A percentile compares a stretch with the other conserved stretches of the same genome.
phyloP scores from a whole-genome alignment of 1,284 basidiomycete genomes.

The Irpex sp. region DNA sequence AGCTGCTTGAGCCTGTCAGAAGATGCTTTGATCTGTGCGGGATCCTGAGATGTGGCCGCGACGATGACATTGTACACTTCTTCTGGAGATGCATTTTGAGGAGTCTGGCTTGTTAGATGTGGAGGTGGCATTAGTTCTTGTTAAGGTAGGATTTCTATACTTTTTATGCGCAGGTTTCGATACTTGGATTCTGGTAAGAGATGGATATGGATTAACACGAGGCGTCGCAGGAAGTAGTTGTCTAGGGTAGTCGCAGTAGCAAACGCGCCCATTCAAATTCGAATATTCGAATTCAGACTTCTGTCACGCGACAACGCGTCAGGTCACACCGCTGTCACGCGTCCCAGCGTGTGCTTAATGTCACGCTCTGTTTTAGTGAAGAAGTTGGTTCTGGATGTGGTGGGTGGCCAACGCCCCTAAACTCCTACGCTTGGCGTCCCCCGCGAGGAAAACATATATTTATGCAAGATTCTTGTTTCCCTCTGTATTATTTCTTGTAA shows the following conservation, averaged over 20 bases:
- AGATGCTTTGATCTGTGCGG: conserved; percentile 52
- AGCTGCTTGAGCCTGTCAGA: conserved; percentile 62
- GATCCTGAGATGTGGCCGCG: conserved; percentile 70
- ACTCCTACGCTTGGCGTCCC: not conserved
- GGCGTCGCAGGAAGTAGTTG: not conserved
- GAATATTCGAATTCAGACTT: too few relatives aligned
- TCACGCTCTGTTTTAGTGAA: not conserved
- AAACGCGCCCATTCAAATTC: not conserved
- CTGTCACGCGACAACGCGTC: not conserved
- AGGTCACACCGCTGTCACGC: not conserved
- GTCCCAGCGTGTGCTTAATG: not conserved
- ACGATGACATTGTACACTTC: conserved; percentile 65
- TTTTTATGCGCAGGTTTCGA: too few relatives aligned
- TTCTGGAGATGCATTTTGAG: conserved; percentile 29
- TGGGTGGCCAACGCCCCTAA: not conserved
- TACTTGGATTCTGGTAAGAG: too few relatives aligned
- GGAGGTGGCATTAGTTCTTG: not conserved
- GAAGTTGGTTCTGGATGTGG: not conserved
- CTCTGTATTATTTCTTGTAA: not conserved
- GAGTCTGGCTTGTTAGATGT: not conserved
- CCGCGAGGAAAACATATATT: not conserved
- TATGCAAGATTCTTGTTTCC: not conserved
- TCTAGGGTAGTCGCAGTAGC: not conserved
- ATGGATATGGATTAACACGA: not conserved
- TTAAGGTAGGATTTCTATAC: not conserved